These are phyloP conservation scores for Barnettozyma californica DNA, from an alignment of 805 yeast genomes.

Conservation along the genomic window DNA sequence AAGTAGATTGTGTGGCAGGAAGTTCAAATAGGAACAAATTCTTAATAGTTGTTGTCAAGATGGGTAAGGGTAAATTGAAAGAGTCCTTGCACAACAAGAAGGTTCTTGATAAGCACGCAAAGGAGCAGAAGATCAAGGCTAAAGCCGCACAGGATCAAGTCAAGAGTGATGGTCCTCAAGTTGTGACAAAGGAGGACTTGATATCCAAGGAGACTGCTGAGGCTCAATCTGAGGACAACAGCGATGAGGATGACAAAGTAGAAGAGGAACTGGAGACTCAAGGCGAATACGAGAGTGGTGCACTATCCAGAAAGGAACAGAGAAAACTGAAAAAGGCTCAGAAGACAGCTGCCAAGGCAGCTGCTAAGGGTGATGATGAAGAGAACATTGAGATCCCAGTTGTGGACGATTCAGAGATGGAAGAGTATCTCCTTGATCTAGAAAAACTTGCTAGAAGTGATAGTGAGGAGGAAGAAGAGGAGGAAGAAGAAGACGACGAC, in stretches of 20 bases:
- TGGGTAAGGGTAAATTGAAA: slow-evolving; percentile 26
- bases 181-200: slow-evolving; percentile 29
- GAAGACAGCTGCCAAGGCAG: slow-evolving; percentile 22
- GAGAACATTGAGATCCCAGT: slow-evolving; percentile 37
- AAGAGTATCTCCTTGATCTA: slow-evolving; percentile 41
- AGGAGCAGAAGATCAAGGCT: slow-evolving; percentile 13
- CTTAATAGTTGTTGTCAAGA: slow-evolving; percentile 5
- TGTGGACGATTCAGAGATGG: slow-evolving; percentile 41
- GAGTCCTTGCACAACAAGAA: slow-evolving; percentile 19
- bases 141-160: slow-evolving; percentile 20
- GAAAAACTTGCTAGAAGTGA: slow-evolving; percentile 54
- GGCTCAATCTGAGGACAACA: slow-evolving; percentile 11
- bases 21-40: not conserved
- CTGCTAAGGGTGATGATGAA: slow-evolving; percentile 14
- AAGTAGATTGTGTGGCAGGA: not conserved
- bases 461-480: slow-evolving; percentile 31
- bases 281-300: slow-evolving; percentile 38
- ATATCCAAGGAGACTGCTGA: slow-evolving; percentile 17
- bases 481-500: slow-evolving; percentile 31
- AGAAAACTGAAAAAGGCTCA: slow-evolving; percentile 50
- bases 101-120: slow-evolving; percentile 17
- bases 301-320: slow-evolving; percentile 58
- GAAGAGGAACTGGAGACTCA: slow-evolving; percentile 18
- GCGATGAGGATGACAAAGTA: slow-evolving; percentile 12
- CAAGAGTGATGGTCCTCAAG: slow-evolving; percentile 26